Percentiles rank a stretch among this genome's conserved stretches.
These are phyloP conservation scores for Senna tora DNA, from an alignment of 306 rosid genomes.

Conservation along the genomic window DNA sequence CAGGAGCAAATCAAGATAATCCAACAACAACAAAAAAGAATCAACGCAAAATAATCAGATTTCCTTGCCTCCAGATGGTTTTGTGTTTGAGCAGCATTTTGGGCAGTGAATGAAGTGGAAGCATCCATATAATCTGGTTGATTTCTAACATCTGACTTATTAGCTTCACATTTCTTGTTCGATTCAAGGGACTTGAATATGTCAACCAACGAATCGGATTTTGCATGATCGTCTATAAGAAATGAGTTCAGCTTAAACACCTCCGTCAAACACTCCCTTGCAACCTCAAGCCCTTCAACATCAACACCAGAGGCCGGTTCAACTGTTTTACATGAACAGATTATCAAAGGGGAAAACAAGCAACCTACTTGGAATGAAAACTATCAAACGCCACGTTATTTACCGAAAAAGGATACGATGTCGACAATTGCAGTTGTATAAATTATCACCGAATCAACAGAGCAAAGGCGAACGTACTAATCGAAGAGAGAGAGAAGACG, in stretches of 20 bases:
- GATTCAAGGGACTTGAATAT: slow-evolving; percentile 63
- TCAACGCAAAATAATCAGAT: slow-evolving; percentile 39
- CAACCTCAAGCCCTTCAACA: slow-evolving; percentile 84
- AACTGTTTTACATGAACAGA: slow-evolving; percentile 54
- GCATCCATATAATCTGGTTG: slow-evolving; percentile 44
- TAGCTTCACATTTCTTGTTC: slow-evolving; percentile 44
- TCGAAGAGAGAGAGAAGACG: neutral
- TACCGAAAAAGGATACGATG: neutral
- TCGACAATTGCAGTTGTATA: neutral
- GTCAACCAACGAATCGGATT: slow-evolving; percentile 60
- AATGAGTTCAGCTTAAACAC: slow-evolving; percentile 62
- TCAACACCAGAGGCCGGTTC: slow-evolving; percentile 70
- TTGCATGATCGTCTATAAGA: slow-evolving; percentile 40
- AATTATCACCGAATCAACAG: neutral
- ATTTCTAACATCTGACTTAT: slow-evolving; percentile 35
- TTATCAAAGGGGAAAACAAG: neutral
- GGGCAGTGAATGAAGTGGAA: slow-evolving; percentile 50
- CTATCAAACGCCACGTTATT: no score
- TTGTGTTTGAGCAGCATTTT: slow-evolving; percentile 37
- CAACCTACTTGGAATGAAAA: neutral
- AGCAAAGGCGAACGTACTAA: neutral
- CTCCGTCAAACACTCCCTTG: slow-evolving; percentile 74
- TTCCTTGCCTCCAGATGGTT: slow-evolving; percentile 38
- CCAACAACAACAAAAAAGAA: slow-evolving; percentile 3
- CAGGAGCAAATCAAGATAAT: slow-evolving; percentile 25